Evolutionary conservation across 164 flowering plant genomes (phyloP).

Genomic region (Vitis rupestris): DNA sequence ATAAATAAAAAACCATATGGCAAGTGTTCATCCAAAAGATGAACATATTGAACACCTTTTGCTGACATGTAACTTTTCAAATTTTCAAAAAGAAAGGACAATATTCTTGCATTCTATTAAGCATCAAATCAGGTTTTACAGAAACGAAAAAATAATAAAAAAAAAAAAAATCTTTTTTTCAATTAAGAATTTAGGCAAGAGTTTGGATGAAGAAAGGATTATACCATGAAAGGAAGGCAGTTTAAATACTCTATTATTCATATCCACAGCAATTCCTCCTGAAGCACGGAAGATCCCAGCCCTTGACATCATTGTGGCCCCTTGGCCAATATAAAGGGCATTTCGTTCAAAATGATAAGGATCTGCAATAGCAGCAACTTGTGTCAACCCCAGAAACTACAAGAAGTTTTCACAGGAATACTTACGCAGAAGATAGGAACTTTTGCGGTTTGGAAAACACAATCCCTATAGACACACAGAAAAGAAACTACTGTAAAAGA

Average conservation of each 20-base stretch:
- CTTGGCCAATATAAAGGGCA: conserved; percentile 93
- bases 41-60: no score
- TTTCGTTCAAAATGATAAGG: conserved; percentile 66
- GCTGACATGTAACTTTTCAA: no score
- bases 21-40: no score
- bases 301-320: conserved; percentile 78
- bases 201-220: conserved; percentile 14
- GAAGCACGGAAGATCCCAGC: conserved; percentile 83
- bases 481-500: not conserved
- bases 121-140: not conserved
- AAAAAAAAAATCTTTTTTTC: no score
- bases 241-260: conserved; percentile 68
- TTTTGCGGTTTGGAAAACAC: no score
- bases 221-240: conserved; percentile 87
- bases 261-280: conserved; percentile 75
- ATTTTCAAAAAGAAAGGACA: no score
- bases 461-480: not conserved
- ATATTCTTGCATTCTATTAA: not conserved
- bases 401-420: not conserved
- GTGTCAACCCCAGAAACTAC: not conserved
- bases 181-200: no score
- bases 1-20: no score
- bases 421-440: no score
- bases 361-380: conserved; percentile 46
- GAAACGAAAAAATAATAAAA: not conserved